Evolutionary conservation across 2,329 filamentous ascomycete genomes (phyloP).

Genomic region (Xylaria digitata): DNA sequence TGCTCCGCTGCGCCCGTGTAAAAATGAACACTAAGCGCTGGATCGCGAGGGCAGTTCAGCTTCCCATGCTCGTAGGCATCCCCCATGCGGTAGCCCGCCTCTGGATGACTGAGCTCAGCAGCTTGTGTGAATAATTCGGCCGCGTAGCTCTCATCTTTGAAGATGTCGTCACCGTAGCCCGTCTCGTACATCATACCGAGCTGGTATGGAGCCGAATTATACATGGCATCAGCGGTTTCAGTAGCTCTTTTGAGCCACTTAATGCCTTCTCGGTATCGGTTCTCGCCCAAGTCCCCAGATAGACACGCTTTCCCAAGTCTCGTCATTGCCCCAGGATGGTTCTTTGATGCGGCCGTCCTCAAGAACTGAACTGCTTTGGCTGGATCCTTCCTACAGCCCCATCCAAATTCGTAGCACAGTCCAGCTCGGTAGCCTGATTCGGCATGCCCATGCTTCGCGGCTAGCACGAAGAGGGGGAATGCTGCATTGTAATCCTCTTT

Average conservation of each 20-base stretch:
- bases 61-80: slow-evolving; percentile 96
- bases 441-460: slow-evolving; percentile 96
- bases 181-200: slow-evolving; percentile 88
- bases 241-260: slow-evolving; percentile 96
- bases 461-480: slow-evolving; percentile 91
- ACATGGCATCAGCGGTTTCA: slow-evolving; percentile 89
- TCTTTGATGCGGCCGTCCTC: slow-evolving; percentile 88
- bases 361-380: slow-evolving; percentile 95
- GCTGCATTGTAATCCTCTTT: slow-evolving; percentile 92
- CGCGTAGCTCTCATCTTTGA: slow-evolving; percentile 89
- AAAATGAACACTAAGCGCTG: slow-evolving; percentile 94
- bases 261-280: slow-evolving; percentile 87
- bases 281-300: slow-evolving; percentile 86
- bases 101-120: slow-evolving; percentile 87
- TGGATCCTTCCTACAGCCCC: slow-evolving; percentile 91
- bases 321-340: slow-evolving; percentile 94
- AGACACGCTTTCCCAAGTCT: slow-evolving; percentile 91
- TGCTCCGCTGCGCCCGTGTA: slow-evolving; percentile 92
- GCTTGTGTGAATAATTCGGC: slow-evolving; percentile 95
- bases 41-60: slow-evolving; percentile 87
- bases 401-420: slow-evolving; percentile 97
- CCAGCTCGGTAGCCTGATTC: slow-evolving; percentile 95
- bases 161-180: slow-evolving; percentile 94
- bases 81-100: slow-evolving; percentile 90
- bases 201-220: slow-evolving; percentile 93